These are phyloP conservation scores for Zygosaccharomyces pseudobailii DNA, from an alignment of 1,139 yeast species.

Conservation along the genomic window DNA sequence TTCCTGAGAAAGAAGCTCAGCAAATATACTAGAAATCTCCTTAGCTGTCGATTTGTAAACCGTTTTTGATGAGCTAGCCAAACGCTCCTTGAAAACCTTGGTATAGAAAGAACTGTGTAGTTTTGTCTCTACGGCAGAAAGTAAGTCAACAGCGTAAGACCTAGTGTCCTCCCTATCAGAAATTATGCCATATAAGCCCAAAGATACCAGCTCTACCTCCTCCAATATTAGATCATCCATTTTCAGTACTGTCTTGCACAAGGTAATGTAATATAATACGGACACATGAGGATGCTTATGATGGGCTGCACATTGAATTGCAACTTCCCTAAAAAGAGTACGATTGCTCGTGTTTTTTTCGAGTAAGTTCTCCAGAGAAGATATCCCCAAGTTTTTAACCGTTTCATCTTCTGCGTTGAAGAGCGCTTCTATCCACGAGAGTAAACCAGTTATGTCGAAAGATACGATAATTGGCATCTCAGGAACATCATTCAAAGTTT, in stretches of 20 bases:
- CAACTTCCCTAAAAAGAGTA: constrained; percentile 57
- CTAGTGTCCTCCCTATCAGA: constrained; percentile 32
- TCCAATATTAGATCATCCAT: constrained; percentile 28
- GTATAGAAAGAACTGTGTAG: constrained; percentile 33
- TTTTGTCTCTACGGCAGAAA: constrained; percentile 33
- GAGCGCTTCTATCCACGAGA: constrained; percentile 75
- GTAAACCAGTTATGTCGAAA: constrained; percentile 63
- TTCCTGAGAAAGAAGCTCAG: constrained; percentile 33
- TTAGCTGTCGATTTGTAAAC: constrained; percentile 35
- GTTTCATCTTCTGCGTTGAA: constrained; percentile 56
- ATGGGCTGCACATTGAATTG: constrained; percentile 62
- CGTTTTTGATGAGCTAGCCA: constrained; percentile 34
- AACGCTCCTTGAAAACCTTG: constrained; percentile 33
- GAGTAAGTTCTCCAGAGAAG: constrained; percentile 68
- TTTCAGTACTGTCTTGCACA: constrained; percentile 50
- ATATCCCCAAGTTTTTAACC: constrained; percentile 58
- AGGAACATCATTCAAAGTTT: constrained; percentile 42
- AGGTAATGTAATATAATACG: constrained; percentile 64
- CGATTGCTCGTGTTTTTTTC: constrained; percentile 52
- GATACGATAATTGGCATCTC: constrained; percentile 45
- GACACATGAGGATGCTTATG: constrained; percentile 49
- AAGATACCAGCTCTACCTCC: constrained; percentile 33
- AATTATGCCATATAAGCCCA: constrained; percentile 34
- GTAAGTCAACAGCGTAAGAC: constrained; percentile 31
- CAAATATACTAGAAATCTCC: constrained; percentile 35